These are phyloP conservation scores for Saccharomycopsis selenospora DNA, from an alignment of 805 yeast genomes.

Conservation along the genomic window DNA sequence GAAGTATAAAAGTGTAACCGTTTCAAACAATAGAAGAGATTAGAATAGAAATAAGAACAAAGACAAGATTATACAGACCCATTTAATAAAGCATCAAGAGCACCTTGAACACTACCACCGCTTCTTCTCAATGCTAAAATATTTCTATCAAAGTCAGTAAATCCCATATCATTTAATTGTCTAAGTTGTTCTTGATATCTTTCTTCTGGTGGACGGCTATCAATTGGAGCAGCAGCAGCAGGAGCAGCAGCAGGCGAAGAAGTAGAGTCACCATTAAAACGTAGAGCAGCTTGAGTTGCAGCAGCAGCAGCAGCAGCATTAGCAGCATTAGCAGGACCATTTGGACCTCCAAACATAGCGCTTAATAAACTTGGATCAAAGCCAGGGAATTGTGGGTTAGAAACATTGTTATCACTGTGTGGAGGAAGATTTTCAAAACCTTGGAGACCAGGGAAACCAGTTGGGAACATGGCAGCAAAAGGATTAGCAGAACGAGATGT, in stretches of 20 bases:
- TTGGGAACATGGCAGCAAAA: constrained; percentile 39
- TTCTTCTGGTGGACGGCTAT: constrained; percentile 73
- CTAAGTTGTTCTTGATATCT: constrained; percentile 63
- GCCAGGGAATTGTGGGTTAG: constrained; percentile 17
- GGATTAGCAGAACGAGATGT: constrained; percentile 40
- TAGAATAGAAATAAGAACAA: too few species aligned
- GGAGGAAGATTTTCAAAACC: too few species aligned
- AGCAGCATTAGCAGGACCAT: constrained; percentile 24
- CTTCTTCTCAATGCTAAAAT: constrained; percentile 88
- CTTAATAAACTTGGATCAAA: constrained; percentile 23
- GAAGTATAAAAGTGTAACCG: too few species aligned
- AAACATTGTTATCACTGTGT: constrained; percentile 29
- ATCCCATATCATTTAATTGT: constrained; percentile 78
- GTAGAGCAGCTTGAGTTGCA: constrained; percentile 23
- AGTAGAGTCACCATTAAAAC: constrained; percentile 23
- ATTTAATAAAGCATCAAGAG: constrained; percentile 75
- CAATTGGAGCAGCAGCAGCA: constrained; percentile 30
- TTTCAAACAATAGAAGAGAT: too few species aligned
- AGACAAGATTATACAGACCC: constrained; percentile 47
- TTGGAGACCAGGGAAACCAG: constrained; percentile 28
- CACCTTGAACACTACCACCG: constrained; percentile 97
- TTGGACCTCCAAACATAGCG: constrained; percentile 22
- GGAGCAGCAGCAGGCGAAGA: constrained; percentile 19
- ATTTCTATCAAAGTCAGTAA: constrained; percentile 86
- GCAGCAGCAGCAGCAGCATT: constrained; percentile 17